Evolutionary conservation across 2,329 filamentous ascomycete genomes (phyloP), one percentile per base, ranked within the genome.

Genomic region (Sarocladiaceae sp.): DNA sequence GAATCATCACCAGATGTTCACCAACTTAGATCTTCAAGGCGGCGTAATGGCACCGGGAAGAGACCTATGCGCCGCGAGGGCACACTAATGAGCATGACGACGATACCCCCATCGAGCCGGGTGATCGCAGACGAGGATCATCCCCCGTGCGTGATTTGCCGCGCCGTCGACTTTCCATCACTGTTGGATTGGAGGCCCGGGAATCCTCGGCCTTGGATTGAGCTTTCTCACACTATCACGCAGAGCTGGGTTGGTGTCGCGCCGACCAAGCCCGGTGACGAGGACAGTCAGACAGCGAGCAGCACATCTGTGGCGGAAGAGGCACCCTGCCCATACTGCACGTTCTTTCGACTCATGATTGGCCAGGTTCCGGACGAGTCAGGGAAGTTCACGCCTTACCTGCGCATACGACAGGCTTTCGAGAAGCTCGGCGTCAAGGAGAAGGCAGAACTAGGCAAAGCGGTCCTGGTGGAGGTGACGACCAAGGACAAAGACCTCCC

Each of bases 361-460:
- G 58, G 55, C 17, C 31, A 37, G 28, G 23, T 23, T 10, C 17
- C 37, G 12, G 52, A 67, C 17, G 54, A 54, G 53, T 62, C 60
- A 7, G 62, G 62, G 55, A 70, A 66, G 48, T 70, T 68, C 44
- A 67, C 67, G 8, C 68, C 68, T 1, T 71, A 71, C 52, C 52
- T 71, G 52, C 66, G 68, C 52, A 69, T 71, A 39, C 62, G 68
- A 20, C 61, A 64, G 44, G 68, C 67, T 2, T 71, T 71, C 54
- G 68, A 71, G 60, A 62, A 66, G 13, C 58, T 70, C 13, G 67
- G 67, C 35, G 60, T 69, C 8, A 56, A 60, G 22, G 67, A 70
- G 58, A 68, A 66, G 57, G 67, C 71, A 52, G 62, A 63, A 47
- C 63, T 71, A 5, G 67, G 66, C 33, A 60, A 60, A 23, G 62